These are phyloP conservation scores for Arctostaphylos glauca DNA, from an alignment of 148 eudicot species.

Conservation along the genomic window DNA sequence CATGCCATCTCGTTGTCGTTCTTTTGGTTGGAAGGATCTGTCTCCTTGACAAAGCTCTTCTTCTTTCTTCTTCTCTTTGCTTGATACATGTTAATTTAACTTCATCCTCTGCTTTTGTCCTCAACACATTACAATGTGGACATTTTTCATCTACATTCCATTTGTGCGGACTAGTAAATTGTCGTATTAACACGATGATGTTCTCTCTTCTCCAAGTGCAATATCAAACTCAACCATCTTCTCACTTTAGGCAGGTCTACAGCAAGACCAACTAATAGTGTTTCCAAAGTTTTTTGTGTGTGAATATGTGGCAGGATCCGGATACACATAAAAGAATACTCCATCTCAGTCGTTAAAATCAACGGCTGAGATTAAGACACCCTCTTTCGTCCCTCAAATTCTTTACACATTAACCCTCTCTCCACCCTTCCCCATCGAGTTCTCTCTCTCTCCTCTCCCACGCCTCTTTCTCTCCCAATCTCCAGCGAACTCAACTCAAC, in stretches of 20 bases:
- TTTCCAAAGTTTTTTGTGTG: no score
- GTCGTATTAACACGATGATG: neutral
- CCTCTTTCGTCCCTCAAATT: no score
- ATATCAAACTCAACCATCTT: neutral
- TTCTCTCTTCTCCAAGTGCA: neutral
- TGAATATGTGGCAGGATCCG: no score
- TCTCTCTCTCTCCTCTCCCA: no score
- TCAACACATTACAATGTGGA: neutral
- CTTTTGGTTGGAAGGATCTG: neutral
- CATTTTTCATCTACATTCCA: neutral
- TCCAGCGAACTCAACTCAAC: no score
- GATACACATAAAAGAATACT: no score
- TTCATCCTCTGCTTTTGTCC: neutral
- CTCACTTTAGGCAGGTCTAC: neutral
- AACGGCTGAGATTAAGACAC: no score
- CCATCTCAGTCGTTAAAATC: no score
- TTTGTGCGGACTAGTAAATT: neutral
- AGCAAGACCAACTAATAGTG: neutral
- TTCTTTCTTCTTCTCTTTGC: neutral
- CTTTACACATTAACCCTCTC: no score
- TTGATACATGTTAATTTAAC: neutral
- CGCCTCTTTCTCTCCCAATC: no score
- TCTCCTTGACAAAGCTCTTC: neutral
- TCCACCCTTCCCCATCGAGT: no score
- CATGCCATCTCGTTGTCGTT: neutral